Base-by-base conservation (phyloP, 2,329 filamentous ascomycete species). In the Fusarium oxysporum region DNA sequence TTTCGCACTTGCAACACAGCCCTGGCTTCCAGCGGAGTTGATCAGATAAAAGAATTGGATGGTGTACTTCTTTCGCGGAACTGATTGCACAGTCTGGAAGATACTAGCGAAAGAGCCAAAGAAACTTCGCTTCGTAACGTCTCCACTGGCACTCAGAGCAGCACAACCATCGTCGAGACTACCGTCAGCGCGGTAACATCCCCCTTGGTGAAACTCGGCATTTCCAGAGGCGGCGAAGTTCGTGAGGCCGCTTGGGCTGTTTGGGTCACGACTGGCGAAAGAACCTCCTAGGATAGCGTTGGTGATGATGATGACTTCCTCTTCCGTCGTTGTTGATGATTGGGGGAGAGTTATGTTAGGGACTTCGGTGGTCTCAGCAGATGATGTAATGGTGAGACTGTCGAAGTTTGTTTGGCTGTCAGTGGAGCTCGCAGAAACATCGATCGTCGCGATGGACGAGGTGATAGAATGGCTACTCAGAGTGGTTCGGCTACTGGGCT, bases 121-220 rank as follows among this genome's bases (percentile, higher is more conserved):
- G 5, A 47, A 25, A 14, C 21, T 25, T 50, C 68, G 56, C 19
- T 65, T 65, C 4, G 30, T 33, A 17, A 19, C 19, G 1, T 40
- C 60, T n/a, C 40, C 60, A 9, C 21, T 37, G 5, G 61, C 61
- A 21, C 28, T 54, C 35, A 71, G 21, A n/a, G 66, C 43, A 17
- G 61, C 68, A 9, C 68, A 71, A 17, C 68, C 66, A 33, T 71
- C 51, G 1, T 71, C 66, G 0, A 30, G 17, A 13, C 68, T 71
- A 1, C 56, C 47, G 4, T 70, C 68, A 3, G 3, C 51, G 33
- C 40, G 65, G 28, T 55, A 71, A 11, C 68, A 71, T 6, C 48
- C 65, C 1, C 65, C 66, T 19, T 37, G 28, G 4, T 65, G 65
- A 11, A 60, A 53, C 2, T 25, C 51, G 3, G 50, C 68, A 9